phyloP scores from a whole-genome alignment of 352 stramenopile genomes.

The Globisporangium spiculum region DNA sequence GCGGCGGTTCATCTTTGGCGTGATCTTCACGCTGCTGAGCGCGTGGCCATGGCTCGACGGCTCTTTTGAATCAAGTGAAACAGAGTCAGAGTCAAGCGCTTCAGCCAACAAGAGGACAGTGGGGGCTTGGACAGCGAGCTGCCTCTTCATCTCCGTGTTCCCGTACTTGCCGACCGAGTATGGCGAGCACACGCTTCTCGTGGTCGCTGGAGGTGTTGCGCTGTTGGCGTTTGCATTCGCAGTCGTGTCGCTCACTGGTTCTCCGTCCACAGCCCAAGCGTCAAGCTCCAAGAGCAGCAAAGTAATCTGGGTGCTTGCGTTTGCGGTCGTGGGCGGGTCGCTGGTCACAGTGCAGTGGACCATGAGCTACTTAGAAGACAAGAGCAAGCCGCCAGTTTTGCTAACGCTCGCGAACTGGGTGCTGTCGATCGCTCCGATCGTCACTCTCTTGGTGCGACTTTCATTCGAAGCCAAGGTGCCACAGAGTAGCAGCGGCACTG shows the following conservation, averaged over 20 bases:
- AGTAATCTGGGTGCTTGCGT: conserved; percentile 6
- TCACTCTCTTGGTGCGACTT: conserved; percentile 27
- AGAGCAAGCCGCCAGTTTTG: conserved; percentile 44
- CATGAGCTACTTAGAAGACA: conserved; percentile 49
- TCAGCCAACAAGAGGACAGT: conserved; percentile 2
- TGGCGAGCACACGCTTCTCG: conserved; percentile 58
- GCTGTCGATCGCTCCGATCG: conserved; percentile 40
- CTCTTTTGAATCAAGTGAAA: conserved; percentile 6
- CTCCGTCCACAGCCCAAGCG: background rate
- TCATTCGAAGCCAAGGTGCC: background rate
- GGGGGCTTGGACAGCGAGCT: conserved; percentile 43
- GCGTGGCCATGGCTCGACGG: conserved; percentile 39
- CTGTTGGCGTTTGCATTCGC: conserved; percentile 16
- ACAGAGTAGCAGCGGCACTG: background rate
- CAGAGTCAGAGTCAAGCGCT: background rate
- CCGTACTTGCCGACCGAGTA: conserved; percentile 74
- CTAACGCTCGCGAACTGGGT: conserved; percentile 62
- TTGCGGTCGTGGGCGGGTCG: conserved; percentile 28
- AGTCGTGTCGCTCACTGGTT: background rate
- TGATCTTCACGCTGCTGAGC: conserved; percentile 58
- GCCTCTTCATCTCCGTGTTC: conserved; percentile 64
- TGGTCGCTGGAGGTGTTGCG: conserved; percentile 47
- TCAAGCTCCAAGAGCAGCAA: background rate
- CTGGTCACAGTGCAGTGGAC: conserved; percentile 45
- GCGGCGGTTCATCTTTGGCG: conserved; percentile 58